Conservation (phyloP, 148 eudicot genomes). For the Silene latifolia region DNA sequence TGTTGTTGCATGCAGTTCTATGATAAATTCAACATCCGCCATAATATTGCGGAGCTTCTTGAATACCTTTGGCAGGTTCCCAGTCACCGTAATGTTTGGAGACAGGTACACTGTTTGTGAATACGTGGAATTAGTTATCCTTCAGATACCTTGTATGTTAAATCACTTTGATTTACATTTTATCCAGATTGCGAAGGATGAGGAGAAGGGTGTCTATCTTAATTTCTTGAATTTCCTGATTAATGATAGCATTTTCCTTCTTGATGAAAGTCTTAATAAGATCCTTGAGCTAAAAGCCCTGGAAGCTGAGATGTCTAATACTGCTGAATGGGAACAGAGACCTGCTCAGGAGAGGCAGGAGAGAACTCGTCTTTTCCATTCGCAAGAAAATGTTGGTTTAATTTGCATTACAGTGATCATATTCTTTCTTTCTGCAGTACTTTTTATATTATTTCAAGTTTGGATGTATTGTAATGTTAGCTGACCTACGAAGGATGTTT, state of each 20-base stretch:
- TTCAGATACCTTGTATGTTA: constrained; percentile 7
- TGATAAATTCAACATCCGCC: constrained; percentile 97
- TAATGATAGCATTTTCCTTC: constrained; percentile 90
- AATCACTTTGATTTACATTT: constrained; percentile 12
- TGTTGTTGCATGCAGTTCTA: constrained; percentile 64
- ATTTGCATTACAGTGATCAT: background rate
- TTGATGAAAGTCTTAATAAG: constrained; percentile 96
- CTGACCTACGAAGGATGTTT: constrained; percentile 11
- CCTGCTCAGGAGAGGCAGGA: constrained; percentile 97
- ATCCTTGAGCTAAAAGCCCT: constrained; percentile 92
- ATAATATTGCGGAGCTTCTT: constrained; percentile 93
- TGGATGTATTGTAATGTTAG: background rate
- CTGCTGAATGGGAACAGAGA: constrained; percentile 88
- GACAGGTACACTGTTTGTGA: constrained; percentile 43
- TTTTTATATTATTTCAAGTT: background rate
- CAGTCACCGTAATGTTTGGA: constrained; percentile 92
- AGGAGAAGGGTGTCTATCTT: constrained; percentile 93
- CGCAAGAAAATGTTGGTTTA: constrained; percentile 88
- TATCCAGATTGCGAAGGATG: constrained; percentile 89
- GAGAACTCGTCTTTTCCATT: constrained; percentile 85
- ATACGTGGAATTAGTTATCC: background rate
- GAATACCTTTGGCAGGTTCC: constrained; percentile 99
- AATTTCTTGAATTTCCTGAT: constrained; percentile 91
- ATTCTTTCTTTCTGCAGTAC: background rate
- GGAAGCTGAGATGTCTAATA: constrained; percentile 98